Evolutionary conservation across 352 stramenopile genomes (phyloP).

Genomic region (Phytopythium montanum): DNA sequence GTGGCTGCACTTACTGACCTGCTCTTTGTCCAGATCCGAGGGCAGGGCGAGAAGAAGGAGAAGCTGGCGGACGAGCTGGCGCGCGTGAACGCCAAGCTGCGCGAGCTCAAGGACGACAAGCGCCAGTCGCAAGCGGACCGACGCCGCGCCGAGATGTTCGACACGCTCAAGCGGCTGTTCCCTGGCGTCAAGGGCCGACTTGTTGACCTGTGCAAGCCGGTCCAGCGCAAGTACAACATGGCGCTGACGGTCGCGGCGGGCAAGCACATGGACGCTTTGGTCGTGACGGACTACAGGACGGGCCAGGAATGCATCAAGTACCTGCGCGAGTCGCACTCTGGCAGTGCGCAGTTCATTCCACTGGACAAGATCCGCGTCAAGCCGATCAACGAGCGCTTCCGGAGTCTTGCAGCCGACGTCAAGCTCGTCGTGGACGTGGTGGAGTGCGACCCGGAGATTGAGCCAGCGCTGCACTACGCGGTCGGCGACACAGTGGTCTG

Average conservation of each 20-base stretch:
- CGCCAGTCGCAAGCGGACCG: constrained; percentile 91
- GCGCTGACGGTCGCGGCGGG: constrained; percentile 96
- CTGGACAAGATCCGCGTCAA: constrained; percentile 93
- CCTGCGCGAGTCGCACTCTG: constrained; percentile 93
- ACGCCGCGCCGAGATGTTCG: constrained; percentile 67
- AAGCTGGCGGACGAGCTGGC: constrained; percentile 64
- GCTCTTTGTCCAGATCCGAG: constrained; percentile 33
- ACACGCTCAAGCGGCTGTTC: constrained; percentile 84
- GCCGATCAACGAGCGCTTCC: constrained; percentile 92
- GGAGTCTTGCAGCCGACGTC: constrained; percentile 88
- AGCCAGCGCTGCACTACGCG: constrained; percentile 94
- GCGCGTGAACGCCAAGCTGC: constrained; percentile 81
- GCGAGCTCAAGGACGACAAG: constrained; percentile 91
- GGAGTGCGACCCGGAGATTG: constrained; percentile 89
- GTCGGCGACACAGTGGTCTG: constrained; percentile 96
- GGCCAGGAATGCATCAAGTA: constrained; percentile 90
- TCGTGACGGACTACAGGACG: constrained; percentile 77
- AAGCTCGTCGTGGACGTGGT: constrained; percentile 96
- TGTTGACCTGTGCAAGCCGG: constrained; percentile 96
- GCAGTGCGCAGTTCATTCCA: constrained; percentile 96
- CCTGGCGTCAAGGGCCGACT: constrained; percentile 94
- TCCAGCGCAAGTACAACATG: constrained; percentile 96
- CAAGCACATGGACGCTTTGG: constrained; percentile 96
- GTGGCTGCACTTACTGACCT: background rate
- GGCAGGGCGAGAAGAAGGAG: constrained; percentile 54